Conservation (phyloP, 805 yeast genomes). For the Dipodascus albidus region DNA sequence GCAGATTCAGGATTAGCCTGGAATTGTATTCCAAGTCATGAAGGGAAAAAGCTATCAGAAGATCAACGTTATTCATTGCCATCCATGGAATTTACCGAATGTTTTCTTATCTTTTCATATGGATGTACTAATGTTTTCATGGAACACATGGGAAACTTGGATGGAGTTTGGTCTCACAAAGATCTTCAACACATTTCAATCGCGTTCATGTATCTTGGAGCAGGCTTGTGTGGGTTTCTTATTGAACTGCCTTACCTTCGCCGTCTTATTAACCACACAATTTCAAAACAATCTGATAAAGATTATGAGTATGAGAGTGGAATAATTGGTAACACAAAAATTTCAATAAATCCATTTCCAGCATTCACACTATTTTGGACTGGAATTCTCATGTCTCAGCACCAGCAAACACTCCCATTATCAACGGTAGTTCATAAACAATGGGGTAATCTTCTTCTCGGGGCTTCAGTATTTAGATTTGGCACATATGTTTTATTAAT, state of each 20-base stretch:
- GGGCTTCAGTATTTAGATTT: slow-evolving; percentile 69
- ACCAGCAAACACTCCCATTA: slow-evolving; percentile 68
- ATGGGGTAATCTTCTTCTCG: slow-evolving; percentile 84
- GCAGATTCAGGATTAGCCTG: slow-evolving; percentile 78
- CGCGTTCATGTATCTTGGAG: slow-evolving; percentile 84
- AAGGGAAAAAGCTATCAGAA: neutral
- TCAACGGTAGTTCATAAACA: slow-evolving; percentile 78
- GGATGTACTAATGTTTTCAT: slow-evolving; percentile 83
- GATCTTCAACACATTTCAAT: slow-evolving; percentile 85
- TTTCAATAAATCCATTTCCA: slow-evolving; percentile 92
- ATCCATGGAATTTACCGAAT: slow-evolving; percentile 78
- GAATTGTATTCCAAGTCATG: slow-evolving; percentile 38
- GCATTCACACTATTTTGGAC: slow-evolving; percentile 92
- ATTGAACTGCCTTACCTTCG: slow-evolving; percentile 43
- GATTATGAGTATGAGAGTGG: slow-evolving; percentile 9
- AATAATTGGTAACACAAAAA: slow-evolving; percentile 20
- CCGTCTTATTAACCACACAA: slow-evolving; percentile 14
- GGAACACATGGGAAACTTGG: slow-evolving; percentile 73
- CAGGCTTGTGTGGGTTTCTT: slow-evolving; percentile 83
- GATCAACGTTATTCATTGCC: slow-evolving; percentile 10
- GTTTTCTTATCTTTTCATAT: slow-evolving; percentile 69
- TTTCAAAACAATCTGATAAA: slow-evolving; percentile 7
- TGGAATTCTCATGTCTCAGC: slow-evolving; percentile 90
- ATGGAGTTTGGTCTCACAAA: slow-evolving; percentile 80
- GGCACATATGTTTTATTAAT: slow-evolving; percentile 47